These are phyloP conservation scores for Harringtonia aguacate DNA, from an alignment of 2,329 filamentous ascomycete genomes.

Conservation along the genomic window DNA sequence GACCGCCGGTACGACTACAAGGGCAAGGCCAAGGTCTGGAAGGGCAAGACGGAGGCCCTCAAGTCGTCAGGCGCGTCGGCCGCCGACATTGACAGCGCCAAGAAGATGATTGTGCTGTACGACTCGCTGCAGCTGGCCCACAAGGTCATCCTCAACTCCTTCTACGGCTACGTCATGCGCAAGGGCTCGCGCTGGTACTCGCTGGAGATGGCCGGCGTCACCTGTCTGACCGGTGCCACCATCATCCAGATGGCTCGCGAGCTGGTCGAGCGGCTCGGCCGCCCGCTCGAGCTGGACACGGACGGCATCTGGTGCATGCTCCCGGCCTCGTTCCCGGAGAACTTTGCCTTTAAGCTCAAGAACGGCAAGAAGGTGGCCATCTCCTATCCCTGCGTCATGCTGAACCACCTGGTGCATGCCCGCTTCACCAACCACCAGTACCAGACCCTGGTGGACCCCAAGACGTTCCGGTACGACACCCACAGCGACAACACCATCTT, in stretches of 20 bases:
- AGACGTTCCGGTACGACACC: constrained; percentile 83
- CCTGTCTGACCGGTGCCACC: constrained; percentile 86
- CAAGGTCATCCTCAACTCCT: constrained; percentile 98
- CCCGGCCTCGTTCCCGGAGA: constrained; percentile 90
- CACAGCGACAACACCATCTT: constrained; percentile 99
- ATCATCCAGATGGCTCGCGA: constrained; percentile 96
- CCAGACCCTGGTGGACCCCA: constrained; percentile 72
- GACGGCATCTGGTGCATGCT: constrained; percentile 99
- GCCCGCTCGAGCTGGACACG: constrained; percentile 89
- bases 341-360: constrained; percentile 87
- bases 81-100: constrained; percentile 78
- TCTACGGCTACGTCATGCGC: constrained; percentile 99
- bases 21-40: constrained; percentile 96
- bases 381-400: constrained; percentile 97
- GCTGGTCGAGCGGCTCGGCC: constrained; percentile 84
- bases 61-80: constrained; percentile 70
- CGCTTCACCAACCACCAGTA: constrained; percentile 97
- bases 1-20: constrained; percentile 98
- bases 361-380: constrained; percentile 95
- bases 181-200: constrained; percentile 99
- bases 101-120: constrained; percentile 97
- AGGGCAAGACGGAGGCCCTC: constrained; percentile 82
- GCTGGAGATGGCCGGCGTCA: constrained; percentile 98
- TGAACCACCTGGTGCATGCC: constrained; percentile 92
- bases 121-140: constrained; percentile 94